Evolutionary conservation across 2,329 filamentous ascomycete genomes (phyloP).

Genomic region (Talaromyces marneffei): DNA sequence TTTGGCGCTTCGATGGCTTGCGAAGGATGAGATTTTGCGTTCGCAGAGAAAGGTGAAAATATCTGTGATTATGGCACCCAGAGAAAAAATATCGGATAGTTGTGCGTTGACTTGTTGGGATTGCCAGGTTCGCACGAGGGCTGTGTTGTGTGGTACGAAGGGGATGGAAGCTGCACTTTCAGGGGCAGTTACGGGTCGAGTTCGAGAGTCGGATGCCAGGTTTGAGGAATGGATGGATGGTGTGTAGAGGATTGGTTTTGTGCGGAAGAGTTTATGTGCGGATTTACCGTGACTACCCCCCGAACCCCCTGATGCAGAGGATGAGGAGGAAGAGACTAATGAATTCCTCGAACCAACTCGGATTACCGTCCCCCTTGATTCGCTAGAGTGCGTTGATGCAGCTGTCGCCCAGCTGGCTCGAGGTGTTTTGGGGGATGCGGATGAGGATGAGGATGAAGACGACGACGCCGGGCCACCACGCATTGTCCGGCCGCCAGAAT

Average conservation of each 20-base stretch:
- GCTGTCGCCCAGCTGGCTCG: slow-evolving; percentile 18
- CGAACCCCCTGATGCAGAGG: slow-evolving; percentile 26
- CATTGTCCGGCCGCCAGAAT: slow-evolving; percentile 38
- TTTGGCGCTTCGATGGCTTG: slow-evolving; percentile 50
- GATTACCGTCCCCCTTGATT: slow-evolving; percentile 33
- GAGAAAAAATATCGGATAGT: slow-evolving; percentile 52
- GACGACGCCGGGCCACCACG: slow-evolving; percentile 18
- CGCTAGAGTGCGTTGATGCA: slow-evolving; percentile 25
- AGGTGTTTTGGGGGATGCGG: slow-evolving; percentile 12
- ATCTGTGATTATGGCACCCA: slow-evolving; percentile 55
- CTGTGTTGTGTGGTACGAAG: slow-evolving; percentile 17
- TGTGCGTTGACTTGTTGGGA: slow-evolving; percentile 29
- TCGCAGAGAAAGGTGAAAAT: slow-evolving; percentile 56
- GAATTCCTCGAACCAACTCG: slow-evolving; percentile 25
- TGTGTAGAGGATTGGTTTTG: slow-evolving; percentile 27
- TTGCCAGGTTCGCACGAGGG: slow-evolving; percentile 36
- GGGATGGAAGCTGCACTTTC: slow-evolving; percentile 20
- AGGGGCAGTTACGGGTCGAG: slow-evolving; percentile 27
- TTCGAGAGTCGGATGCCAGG: slow-evolving; percentile 17
- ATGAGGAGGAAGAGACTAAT: slow-evolving; percentile 25
- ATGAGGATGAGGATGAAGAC: slow-evolving; percentile 12
- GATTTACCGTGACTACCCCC: slow-evolving; percentile 14
- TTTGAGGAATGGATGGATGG: slow-evolving; percentile 29
- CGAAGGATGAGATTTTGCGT: slow-evolving; percentile 51
- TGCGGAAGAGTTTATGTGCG: slow-evolving; percentile 15